Base-by-base conservation (phyloP, 2,329 filamentous ascomycete genomes). In the Onygenales sp. region DNA sequence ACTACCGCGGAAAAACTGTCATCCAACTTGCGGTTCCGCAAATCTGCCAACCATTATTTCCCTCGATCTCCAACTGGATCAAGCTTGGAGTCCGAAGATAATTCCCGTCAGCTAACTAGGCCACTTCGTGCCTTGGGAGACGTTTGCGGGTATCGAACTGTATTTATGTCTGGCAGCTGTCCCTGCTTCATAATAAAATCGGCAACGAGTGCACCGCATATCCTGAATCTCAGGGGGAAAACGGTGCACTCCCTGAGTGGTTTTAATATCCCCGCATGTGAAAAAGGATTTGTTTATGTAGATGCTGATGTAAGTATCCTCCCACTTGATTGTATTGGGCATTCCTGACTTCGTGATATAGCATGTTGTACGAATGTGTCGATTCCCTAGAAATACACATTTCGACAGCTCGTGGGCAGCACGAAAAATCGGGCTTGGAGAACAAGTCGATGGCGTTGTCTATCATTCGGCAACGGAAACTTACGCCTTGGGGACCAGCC, bases 151-250 rank as follows among this genome's bases (percentile, higher is more conserved):
- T 90, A 91, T 66, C 85, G 82, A 63, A 81, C 87, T 1, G 84
- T 97, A 1, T 93, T 95, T 64, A 77, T 96, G 49, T 84, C 89
- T 0, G 91, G 92, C 0, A 70, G 78, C 3, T 88, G 88, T 0
- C 87, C 92, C 0, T 85, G 83, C 54, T 91, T 97, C 66, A 73
- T 98, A 44, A 67, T 96, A 43, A 94, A 88, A 63, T 88, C 88
- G 47, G 81, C 88, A 37, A 87, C 88, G 59, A 90, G 85, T 50
- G 70, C 79, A 4, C 90, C 92, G 0, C 84, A 83, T 59, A 80
- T 95, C 11, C 70, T 95, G n/a, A 78, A 81, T 9, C 73, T 96
- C 1, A 81, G 85, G 56, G 85, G 86, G 0, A 74, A 77, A 11
- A 80, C 81, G 6, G 83, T 92, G 3, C 80, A 83, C 40, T 83